phyloP scores from a whole-genome alignment of 2,329 filamentous ascomycete species.

The Leptographium lundbergii region DNA sequence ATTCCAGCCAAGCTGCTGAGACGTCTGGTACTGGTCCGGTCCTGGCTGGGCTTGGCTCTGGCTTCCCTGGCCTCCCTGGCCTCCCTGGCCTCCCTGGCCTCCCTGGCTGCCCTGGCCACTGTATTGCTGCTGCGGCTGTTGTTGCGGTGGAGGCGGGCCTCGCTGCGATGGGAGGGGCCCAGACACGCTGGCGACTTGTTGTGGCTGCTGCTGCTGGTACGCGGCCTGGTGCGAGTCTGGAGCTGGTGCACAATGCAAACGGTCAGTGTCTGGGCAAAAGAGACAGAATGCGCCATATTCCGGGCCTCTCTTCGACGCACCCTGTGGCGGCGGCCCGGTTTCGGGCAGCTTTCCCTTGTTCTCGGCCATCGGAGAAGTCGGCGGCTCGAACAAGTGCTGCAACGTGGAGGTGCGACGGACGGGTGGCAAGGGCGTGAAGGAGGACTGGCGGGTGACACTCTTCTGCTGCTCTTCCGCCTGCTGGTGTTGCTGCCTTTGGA shows the following conservation, averaged over 20 bases:
- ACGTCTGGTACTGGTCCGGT: too few species aligned
- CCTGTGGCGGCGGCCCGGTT: conserved; percentile 7
- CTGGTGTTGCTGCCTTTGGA: background rate
- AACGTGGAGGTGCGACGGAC: conserved; percentile 42
- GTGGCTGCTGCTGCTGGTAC: background rate
- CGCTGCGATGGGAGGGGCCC: background rate
- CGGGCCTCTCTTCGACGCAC: background rate
- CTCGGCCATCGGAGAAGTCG: conserved; percentile 19
- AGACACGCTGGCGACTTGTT: too few species aligned
- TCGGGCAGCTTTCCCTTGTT: conserved; percentile 15
- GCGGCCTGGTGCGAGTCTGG: background rate
- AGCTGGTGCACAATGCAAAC: background rate
- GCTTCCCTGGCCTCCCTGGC: background rate
- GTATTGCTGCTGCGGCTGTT: background rate
- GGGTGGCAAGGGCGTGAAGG: conserved; percentile 45
- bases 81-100: background rate
- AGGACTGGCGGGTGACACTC: conserved; percentile 23
- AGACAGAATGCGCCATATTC: background rate
- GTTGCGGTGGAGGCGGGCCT: background rate
- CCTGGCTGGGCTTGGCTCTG: too few species aligned
- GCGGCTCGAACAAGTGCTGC: conserved; percentile 25
- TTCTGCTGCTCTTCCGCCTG: background rate
- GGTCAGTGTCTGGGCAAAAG: background rate
- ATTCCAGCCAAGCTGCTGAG: too few species aligned
- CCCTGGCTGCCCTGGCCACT: background rate